Conservation (phyloP, 2,329 filamentous ascomycete genomes). For the Neopestalotiopsis sp. region DNA sequence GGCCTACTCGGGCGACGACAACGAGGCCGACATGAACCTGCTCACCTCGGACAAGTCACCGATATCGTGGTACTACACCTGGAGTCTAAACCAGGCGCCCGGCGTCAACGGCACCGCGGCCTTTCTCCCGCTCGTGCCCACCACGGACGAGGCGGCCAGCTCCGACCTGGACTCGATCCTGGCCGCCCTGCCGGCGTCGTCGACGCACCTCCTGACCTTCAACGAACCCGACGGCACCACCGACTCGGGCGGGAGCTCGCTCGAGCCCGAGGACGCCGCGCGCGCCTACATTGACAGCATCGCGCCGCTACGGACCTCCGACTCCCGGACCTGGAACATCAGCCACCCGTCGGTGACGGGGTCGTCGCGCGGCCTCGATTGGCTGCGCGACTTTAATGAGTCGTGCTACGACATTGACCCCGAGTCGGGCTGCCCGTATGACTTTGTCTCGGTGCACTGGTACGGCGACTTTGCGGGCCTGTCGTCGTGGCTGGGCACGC, state of each 20-base stretch:
- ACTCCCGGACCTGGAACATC: constrained; percentile 37
- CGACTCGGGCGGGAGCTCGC: constrained; percentile 43
- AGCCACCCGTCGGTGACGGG: constrained; percentile 48
- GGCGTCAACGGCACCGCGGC: constrained; percentile 30
- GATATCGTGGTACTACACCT: constrained; percentile 49
- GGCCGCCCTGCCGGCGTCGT: constrained; percentile 34
- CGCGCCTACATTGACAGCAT: constrained; percentile 42
- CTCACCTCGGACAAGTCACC: constrained; percentile 41
- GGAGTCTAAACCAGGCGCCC: constrained; percentile 35
- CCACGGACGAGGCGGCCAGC: constrained; percentile 38
- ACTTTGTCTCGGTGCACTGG: constrained; percentile 48
- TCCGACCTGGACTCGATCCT: constrained; percentile 32
- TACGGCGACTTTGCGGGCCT: constrained; percentile 45
- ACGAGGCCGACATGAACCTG: constrained; percentile 38
- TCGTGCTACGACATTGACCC: constrained; percentile 43
- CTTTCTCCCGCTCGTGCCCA: constrained; percentile 45
- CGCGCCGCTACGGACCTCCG: constrained; percentile 36
- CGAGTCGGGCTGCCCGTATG: constrained; percentile 41
- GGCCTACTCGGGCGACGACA: constrained; percentile 28
- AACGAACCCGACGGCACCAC: constrained; percentile 48
- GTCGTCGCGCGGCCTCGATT: constrained; percentile 42
- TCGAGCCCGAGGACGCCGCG: constrained; percentile 44
- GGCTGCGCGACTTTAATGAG: constrained; percentile 45
- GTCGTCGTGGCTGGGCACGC: constrained; percentile 38
- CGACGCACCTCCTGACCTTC: constrained; percentile 45